A percentile compares a stretch with the other conserved stretches of the same genome.
Evolutionary conservation across 2,329 filamentous ascomycete species (phyloP).

Genomic region (Phaeophleospora eucalypticola): DNA sequence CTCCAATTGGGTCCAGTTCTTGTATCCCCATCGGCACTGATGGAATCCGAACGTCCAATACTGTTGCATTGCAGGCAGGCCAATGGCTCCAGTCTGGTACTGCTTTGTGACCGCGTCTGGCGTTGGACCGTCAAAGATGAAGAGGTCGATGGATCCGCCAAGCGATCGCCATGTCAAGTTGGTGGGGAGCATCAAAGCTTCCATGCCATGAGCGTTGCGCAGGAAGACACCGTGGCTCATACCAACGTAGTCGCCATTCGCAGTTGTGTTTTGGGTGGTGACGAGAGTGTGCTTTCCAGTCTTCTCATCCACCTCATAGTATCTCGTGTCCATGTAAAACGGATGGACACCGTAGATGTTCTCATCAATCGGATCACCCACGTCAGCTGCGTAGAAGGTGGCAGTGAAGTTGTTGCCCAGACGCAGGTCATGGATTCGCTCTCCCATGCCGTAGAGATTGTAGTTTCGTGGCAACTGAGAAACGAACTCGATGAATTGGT

Average conservation of each 20-base stretch:
- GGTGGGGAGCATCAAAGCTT: conserved; percentile 60
- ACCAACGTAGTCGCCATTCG: conserved; percentile 56
- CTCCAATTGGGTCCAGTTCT: conserved; percentile 64
- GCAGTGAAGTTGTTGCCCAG: conserved; percentile 70
- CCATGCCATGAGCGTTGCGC: conserved; percentile 72
- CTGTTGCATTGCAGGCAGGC: conserved; percentile 71
- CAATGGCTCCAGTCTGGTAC: conserved; percentile 64
- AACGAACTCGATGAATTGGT: conserved; percentile 73
- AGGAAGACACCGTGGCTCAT: conserved; percentile 74
- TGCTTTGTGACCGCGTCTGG: conserved; percentile 65
- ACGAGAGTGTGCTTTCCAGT: conserved; percentile 49
- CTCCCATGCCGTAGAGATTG: conserved; percentile 68
- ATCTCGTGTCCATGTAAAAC: conserved; percentile 75
- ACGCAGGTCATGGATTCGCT: conserved; percentile 66
- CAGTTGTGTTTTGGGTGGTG: conserved; percentile 50
- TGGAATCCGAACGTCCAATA: conserved; percentile 81
- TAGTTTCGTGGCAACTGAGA: conserved; percentile 65
- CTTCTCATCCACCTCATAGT: conserved; percentile 55
- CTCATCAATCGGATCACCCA: conserved; percentile 57
- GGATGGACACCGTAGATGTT: conserved; percentile 77
- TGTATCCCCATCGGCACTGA: conserved; percentile 79
- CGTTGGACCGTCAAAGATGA: conserved; percentile 71
- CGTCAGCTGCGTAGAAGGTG: conserved; percentile 65
- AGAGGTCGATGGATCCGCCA: conserved; percentile 73
- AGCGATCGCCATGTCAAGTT: conserved; percentile 70